Base-by-base conservation (phyloP, 2,329 filamentous ascomycete genomes). In the Apiospora phragmitis region DNA sequence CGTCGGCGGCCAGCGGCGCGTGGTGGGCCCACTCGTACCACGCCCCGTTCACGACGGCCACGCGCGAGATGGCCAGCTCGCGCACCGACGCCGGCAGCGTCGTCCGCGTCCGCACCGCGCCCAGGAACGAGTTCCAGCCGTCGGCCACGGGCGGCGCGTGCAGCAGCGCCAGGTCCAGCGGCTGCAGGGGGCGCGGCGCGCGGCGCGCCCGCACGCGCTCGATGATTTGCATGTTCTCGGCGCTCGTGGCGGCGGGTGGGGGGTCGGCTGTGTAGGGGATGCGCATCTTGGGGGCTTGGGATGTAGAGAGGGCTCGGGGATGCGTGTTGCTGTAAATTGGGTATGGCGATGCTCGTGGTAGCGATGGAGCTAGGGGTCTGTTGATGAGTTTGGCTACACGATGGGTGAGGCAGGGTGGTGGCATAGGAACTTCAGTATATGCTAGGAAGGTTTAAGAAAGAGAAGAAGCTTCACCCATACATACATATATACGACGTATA, bases 21-120 rank as follows among this genome's bases (percentile, higher is more conserved):
- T 97, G 94, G 69, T 93, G 89, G 45, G 84, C 88, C 94, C 93
- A 97, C 80, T 97, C 94, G 81, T 94, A 97, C 90, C 92, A 94
- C 1, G 94, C 94, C 24, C 87, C 81, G 81, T 97, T 97, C 76
- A 94, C 87, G 21, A 92, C 90, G 16, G 94, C 94, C 18, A 97
- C 92, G 67, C 94, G 88, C 77, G 90, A 94, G 75, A 97, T 95
- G 74, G 93, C 91, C 24, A 95, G 85, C 84, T 97, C 94, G 74
- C 93, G 90, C 69, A 94, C 78, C 75, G 88, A 85, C 67, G 84
- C 86, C 4, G 81, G 69, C 7, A 91, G 76, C 4, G 77, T 78
- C 32, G 88, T 88, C 73, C 82, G 81, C 55, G 88, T 89, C 73
- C 90, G 87, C 43, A 91, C 80, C 35, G 89, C 89, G 71, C 90